Base-by-base conservation (phyloP, 1,284 basidiomycete species). In the Rhodotorula sp. region DNA sequence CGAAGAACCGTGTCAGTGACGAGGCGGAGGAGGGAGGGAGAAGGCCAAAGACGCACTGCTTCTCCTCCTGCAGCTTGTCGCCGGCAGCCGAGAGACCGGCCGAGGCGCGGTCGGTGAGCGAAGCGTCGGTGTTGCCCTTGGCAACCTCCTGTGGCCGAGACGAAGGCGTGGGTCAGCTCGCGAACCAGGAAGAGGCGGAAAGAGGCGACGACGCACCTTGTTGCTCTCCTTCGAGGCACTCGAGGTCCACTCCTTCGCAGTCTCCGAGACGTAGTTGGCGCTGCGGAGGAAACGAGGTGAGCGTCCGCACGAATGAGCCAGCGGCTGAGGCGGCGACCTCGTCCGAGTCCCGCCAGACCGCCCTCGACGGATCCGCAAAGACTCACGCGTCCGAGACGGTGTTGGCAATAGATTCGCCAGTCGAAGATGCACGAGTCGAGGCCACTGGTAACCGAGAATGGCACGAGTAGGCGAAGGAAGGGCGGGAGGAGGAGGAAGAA, bases 91-190 rank as follows among this genome's bases (percentile, higher is more conserved):
- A 29, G 53, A 75, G 22, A 22, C 69, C 74, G 24, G 74, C 74
- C 13, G 74, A 69, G n/a, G 59, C 65, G 29, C 74, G 71, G 63
- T 71, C 66, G 7, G 39, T 27, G 29, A 75, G 46, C 1, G 59
- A 53, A n/a, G 69, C 69, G 67, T 71, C 39, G 29, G 74, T 71
- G 69, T 73, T 49, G 36, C 68, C 73, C 71, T 73, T 74, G 52
- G 73, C 73, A 11, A 74, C 34, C 58, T 74, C 73, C 70, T 71
- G 36, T 20, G 44, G n/a, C 29, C 27, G 19, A 29, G 29, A 59
- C 15, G 27, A 27, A 46, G 46, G 6, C 46, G 32, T n/a, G 39
- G 22, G 20, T 49, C 47, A 47, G 53, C 24, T 24, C 8, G 47
- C 39, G 6, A n/a, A 34, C 6, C 22, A 2, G 10, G 39, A 20